Conservation (phyloP, 1,284 basidiomycete species). For the Pisolithus thermaeus region DNA sequence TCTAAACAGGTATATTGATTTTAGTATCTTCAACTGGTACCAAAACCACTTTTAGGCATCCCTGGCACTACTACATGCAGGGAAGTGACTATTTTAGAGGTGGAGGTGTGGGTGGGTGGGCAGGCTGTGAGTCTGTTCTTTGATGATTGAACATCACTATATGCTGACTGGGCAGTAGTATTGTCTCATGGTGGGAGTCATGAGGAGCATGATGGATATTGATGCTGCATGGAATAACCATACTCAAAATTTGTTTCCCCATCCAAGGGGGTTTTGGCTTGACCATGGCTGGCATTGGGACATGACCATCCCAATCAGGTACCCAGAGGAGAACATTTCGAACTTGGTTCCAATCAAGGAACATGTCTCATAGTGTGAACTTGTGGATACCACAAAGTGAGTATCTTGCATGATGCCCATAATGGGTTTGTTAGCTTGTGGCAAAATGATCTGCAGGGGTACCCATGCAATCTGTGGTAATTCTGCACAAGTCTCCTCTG, state of each 20-base stretch:
- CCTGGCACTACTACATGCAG: too few species aligned
- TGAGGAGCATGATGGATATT: conserved; percentile 77
- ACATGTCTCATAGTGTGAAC: conserved; percentile 91
- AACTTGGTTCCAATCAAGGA: conserved; percentile 90
- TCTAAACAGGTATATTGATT: too few species aligned
- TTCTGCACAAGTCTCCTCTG: conserved; percentile 98
- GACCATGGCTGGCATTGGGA: conserved; percentile 91
- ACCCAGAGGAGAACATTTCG: conserved; percentile 99
- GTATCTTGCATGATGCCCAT: conserved; percentile 99
- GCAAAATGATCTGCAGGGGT: conserved; percentile 97
- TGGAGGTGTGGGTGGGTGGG: too few species aligned
- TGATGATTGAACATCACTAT: too few species aligned
- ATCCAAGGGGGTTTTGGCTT: conserved; percentile 98
- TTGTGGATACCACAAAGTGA: conserved; percentile 96
- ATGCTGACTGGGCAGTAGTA: too few species aligned
- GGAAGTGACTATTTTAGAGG: too few species aligned
- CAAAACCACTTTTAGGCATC: too few species aligned
- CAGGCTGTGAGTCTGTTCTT: too few species aligned
- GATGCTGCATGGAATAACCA: conserved; percentile 94
- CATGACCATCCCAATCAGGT: conserved; percentile 91
- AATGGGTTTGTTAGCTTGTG: conserved; percentile 99
- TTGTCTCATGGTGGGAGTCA: too few species aligned
- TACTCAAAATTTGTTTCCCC: conserved; percentile 92
- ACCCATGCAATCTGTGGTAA: conserved; percentile 99
- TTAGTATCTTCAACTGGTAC: too few species aligned